Evolutionary conservation across 495 filamentous ascomycete species (phyloP).

Genomic region (Penicillium chermesinum): DNA sequence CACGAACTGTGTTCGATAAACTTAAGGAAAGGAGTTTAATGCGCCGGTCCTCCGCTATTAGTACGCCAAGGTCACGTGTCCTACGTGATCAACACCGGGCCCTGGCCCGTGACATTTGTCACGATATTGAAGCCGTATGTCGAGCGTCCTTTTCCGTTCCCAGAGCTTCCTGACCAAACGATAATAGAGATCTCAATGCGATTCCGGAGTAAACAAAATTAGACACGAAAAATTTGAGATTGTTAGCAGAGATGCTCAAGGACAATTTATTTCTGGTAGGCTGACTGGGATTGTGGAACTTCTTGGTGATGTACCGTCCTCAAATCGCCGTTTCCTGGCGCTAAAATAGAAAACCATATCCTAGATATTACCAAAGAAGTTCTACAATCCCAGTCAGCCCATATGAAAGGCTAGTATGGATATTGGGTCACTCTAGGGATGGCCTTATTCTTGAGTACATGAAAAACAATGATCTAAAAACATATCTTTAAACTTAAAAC

Average conservation of each 20-base stretch:
- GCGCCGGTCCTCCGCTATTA: no score
- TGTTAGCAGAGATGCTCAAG: constrained; percentile 17
- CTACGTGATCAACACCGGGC: no score
- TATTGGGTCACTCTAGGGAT: constrained; percentile 19
- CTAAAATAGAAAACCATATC: constrained; percentile 15
- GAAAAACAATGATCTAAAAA: constrained; percentile 26
- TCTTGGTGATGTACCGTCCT: constrained; percentile 17
- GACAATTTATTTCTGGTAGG: constrained; percentile 22
- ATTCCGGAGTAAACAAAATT: no score
- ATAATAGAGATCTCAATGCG: no score
- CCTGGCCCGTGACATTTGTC: no score
- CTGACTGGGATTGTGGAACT: constrained; percentile 25
- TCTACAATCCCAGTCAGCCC: constrained; percentile 20
- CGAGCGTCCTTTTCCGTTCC: no score
- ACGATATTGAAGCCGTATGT: no score
- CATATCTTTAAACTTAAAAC: constrained; percentile 18
- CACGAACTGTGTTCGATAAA: no score
- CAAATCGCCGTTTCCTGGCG: constrained; percentile 18
- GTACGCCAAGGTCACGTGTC: no score
- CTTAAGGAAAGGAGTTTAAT: no score
- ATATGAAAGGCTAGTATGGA: constrained; percentile 20
- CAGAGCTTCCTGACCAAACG: no score
- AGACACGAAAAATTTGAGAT: no score
- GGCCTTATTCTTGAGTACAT: constrained; percentile 26
- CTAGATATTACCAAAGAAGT: constrained; percentile 27